Conservation (phyloP, 2,329 filamentous ascomycete genomes). For the Phaeosphaeria sp. region DNA sequence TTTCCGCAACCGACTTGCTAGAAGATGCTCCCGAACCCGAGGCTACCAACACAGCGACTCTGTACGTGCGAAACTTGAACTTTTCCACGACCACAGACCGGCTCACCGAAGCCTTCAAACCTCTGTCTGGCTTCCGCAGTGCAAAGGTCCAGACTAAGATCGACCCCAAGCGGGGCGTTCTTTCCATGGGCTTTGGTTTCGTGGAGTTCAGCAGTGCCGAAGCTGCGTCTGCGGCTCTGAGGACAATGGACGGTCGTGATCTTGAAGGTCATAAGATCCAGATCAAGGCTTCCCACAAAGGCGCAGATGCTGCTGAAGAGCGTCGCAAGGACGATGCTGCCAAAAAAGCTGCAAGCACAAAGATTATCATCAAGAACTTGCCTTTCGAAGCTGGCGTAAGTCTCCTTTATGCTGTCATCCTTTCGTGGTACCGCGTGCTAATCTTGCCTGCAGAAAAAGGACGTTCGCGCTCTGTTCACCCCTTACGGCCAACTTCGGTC, state of each 20-base stretch:
- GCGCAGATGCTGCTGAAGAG: constrained; percentile 86
- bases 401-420: constrained; percentile 9
- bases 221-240: constrained; percentile 79
- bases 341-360: constrained; percentile 83
- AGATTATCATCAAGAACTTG: constrained; percentile 97
- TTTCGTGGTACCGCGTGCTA: constrained; percentile 18
- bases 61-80: constrained; percentile 94
- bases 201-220: constrained; percentile 82
- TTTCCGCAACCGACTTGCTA: constrained; percentile 73
- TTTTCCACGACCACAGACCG: constrained; percentile 83
- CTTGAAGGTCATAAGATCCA: constrained; percentile 87
- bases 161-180: constrained; percentile 87
- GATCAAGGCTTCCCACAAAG: constrained; percentile 87
- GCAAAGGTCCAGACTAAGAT: constrained; percentile 92
- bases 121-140: constrained; percentile 86
- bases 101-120: constrained; percentile 78
- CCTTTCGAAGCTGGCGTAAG: constrained; percentile 78
- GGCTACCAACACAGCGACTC: constrained; percentile 72
- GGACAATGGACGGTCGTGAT: constrained; percentile 85
- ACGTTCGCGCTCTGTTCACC: constrained; percentile 83
- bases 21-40: constrained; percentile 63
- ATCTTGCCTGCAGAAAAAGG: constrained; percentile 70
- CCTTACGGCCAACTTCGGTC: constrained; percentile 92
- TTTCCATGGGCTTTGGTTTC: constrained; percentile 97
- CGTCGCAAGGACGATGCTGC: constrained; percentile 80